Evolutionary conservation across 176 grass and related monocot species (phyloP).

Genomic region (Eragrostis curvula): DNA sequence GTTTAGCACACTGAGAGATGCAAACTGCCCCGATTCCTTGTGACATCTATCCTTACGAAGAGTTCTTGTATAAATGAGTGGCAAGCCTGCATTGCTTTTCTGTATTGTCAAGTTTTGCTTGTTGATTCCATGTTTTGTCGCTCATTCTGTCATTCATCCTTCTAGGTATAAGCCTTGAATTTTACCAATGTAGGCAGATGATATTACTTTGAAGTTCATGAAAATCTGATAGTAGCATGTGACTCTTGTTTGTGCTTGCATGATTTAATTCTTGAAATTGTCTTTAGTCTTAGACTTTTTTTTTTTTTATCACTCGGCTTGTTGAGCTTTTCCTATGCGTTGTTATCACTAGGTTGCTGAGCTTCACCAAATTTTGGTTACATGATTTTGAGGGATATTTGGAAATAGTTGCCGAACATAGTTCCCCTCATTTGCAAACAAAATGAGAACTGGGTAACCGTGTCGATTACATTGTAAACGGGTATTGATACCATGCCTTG

Average conservation of each 20-base stretch:
- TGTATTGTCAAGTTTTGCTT: background rate
- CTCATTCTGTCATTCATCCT: constrained; percentile 6
- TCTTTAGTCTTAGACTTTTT: background rate
- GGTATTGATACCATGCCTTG: background rate
- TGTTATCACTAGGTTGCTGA: constrained; percentile 4
- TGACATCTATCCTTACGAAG: background rate
- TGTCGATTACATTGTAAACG: background rate
- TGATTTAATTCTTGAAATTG: background rate
- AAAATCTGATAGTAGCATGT: constrained; percentile 8
- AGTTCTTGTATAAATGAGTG: constrained; percentile 17
- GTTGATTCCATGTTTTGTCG: background rate
- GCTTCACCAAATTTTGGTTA: background rate
- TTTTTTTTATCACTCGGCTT: background rate
- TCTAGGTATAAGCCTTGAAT: background rate
- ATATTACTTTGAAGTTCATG: background rate
- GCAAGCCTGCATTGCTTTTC: background rate
- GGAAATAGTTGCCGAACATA: constrained; percentile 7
- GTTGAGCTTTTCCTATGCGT: background rate
- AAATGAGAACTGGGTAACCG: background rate
- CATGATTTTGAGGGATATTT: background rate
- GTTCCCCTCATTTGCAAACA: background rate
- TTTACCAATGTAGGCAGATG: background rate
- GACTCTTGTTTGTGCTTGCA: background rate
- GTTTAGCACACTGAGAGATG: background rate
- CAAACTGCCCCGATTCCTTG: background rate